These are phyloP conservation scores for Sporothrix pallida DNA, from an alignment of 2,329 filamentous ascomycete genomes.

Conservation along the genomic window DNA sequence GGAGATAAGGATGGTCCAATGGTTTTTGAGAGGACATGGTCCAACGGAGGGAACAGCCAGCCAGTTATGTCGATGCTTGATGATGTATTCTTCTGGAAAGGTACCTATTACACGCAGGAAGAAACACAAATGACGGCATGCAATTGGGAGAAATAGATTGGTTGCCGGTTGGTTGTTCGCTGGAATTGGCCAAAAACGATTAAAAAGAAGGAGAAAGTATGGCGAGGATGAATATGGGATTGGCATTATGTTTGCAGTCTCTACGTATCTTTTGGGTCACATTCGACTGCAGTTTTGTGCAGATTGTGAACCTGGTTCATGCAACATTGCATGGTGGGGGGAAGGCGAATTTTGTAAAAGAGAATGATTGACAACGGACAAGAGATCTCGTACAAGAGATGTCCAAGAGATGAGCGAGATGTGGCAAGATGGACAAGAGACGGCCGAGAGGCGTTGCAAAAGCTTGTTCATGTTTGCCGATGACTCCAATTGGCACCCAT, in stretches of 20 bases:
- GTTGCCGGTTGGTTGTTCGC: not conserved
- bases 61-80: not conserved
- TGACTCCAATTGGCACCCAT: not conserved
- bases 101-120: too few species aligned
- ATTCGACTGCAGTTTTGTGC: not conserved
- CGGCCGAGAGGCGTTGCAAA: not conserved
- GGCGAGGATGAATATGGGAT: not conserved
- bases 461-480: not conserved
- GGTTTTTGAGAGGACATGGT: too few species aligned
- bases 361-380: not conserved
- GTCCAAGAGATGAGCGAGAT: not conserved
- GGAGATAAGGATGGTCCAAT: constrained; percentile 18
- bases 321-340: constrained; percentile 4
- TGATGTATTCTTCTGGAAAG: not conserved
- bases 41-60: not conserved
- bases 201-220: not conserved
- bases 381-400: too few species aligned
- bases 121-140: not conserved
- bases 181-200: not conserved
- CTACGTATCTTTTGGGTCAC: not conserved
- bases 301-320: not conserved
- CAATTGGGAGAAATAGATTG: not conserved
- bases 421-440: not conserved
- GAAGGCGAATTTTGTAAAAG: not conserved
- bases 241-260: not conserved